A percentile compares a stretch with the other conserved stretches of the same genome.
phyloP scores from a whole-genome alignment of 139 green algal species.

The Volvox africanus region DNA sequence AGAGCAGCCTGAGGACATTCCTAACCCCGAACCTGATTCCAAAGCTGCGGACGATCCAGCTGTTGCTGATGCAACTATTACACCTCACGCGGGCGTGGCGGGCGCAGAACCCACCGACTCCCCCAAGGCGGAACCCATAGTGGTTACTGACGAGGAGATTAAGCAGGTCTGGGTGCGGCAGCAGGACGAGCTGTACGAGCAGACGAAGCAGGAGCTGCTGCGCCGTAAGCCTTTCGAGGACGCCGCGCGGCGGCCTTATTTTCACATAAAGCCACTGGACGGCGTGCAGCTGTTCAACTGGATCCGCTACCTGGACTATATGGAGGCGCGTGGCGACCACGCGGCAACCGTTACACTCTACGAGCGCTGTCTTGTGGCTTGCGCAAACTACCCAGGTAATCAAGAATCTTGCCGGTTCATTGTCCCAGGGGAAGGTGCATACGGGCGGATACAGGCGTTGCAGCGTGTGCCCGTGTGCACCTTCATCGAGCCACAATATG shows the following conservation, averaged over 20 bases:
- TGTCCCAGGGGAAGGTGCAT: no score
- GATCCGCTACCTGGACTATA: constrained; percentile 82
- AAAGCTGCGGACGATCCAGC: not conserved
- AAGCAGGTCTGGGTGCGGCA: constrained; percentile 51
- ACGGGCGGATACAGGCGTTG: no score
- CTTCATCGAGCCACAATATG: no score
- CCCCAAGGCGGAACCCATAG: not conserved
- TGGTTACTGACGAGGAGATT: constrained; percentile 52
- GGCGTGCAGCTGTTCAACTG: constrained; percentile 82
- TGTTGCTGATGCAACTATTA: no score
- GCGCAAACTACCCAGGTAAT: constrained; percentile 84
- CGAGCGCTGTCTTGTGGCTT: constrained; percentile 89
- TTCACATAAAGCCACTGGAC: constrained; percentile 90
- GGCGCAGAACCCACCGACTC: not conserved
- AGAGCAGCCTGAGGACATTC: not conserved
- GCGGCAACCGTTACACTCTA: constrained; percentile 71
- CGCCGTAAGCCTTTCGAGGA: constrained; percentile 75
- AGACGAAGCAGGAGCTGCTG: constrained; percentile 64
- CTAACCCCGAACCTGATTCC: not conserved
- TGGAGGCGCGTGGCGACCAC: constrained; percentile 64
- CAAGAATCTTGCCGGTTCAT: no score
- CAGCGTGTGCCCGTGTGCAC: no score
- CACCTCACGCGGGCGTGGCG: not conserved
- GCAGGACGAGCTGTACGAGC: constrained; percentile 61
- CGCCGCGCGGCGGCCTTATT: constrained; percentile 84